Base-by-base conservation (phyloP, 2,329 filamentous ascomycete genomes). In the Hypocrella siamensis region DNA sequence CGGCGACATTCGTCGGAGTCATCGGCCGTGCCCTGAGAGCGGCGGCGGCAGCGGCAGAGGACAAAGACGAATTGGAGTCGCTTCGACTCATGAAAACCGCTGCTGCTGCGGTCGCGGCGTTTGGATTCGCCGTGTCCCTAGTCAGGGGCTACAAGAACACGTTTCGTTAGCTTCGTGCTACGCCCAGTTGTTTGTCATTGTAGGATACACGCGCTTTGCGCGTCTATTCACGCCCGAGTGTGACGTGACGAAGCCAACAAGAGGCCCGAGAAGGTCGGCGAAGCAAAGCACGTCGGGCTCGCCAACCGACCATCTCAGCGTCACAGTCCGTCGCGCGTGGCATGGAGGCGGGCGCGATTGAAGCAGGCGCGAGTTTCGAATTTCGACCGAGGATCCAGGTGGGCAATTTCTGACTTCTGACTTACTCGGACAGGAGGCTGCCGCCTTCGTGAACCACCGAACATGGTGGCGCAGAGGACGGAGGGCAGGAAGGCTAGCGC, bases 21-120 rank as follows among this genome's bases (percentile, higher is more conserved):
- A 75, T 75, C 8, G 83, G 77, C 42, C 80, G 73, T 28, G 79
- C 80, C 48, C 79, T 76, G 36, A 96, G 67, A 29, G 86, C 86
- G 18, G 85, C 76, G 12, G 84, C 85, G 6, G 88, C 86, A 10
- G 88, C 88, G 6, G 86, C 82, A 22, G 80, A 78, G 26, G 86
- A 92, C 27, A 93, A 65, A 36, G 72, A 74, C 37, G 60, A 63
- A 70, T 43, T 76, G 69, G 44, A 68, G 52, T 71, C 67, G 47
- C 67, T 75, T 43, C 70, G 75, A 48, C 35, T 37, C 35, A 79
- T 67, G 55, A 88, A 92, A 36, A 85, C 86, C 52, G 81, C 79
- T 38, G 74, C 74, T 37, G 86, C 85, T 35, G 84, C 84, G 29
- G 79, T 75, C 33, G 85, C 73, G 35, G 83, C 85, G 46, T 76